Evolutionary conservation across 2,329 filamentous ascomycete species (phyloP).

Genomic region (Ceratocystis lukuohia): DNA sequence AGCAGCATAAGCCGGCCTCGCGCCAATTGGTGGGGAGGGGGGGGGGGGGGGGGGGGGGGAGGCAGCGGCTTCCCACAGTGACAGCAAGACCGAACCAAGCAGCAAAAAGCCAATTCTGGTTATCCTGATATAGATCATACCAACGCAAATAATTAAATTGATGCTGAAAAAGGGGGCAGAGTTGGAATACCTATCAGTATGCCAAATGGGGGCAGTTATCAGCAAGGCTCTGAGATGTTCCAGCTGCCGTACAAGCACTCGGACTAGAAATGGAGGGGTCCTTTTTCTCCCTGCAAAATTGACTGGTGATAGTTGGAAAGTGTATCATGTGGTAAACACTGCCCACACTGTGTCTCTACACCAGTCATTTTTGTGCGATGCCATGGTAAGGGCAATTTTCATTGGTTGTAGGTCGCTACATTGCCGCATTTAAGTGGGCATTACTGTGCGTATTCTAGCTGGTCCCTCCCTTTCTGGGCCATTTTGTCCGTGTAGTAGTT

Average conservation of each 20-base stretch:
- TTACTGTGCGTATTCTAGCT: slow-evolving; percentile 10
- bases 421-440: slow-evolving; percentile 2
- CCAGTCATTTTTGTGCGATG: neutral
- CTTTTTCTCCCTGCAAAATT: slow-evolving; percentile 12
- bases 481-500: neutral
- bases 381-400: neutral
- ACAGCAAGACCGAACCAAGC: neutral
- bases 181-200: neutral
- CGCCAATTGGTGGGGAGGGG: neutral
- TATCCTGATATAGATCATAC: neutral
- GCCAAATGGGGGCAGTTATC: neutral
- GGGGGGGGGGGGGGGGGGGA: too few relatives aligned
- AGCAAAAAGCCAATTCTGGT: neutral
- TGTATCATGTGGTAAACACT: slow-evolving; percentile 11
- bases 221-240: neutral
- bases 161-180: neutral
- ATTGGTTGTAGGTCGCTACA: neutral
- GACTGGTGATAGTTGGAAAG: slow-evolving; percentile 10
- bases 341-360: neutral
- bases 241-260: neutral
- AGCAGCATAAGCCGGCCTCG: neutral
- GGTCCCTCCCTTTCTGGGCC: neutral
- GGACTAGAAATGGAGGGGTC: slow-evolving; percentile 1
- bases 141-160: neutral
- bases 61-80: neutral